Evolutionary conservation across 1,284 basidiomycete genomes (phyloP).

Genomic region (Rhodotorula mucilaginosa): DNA sequence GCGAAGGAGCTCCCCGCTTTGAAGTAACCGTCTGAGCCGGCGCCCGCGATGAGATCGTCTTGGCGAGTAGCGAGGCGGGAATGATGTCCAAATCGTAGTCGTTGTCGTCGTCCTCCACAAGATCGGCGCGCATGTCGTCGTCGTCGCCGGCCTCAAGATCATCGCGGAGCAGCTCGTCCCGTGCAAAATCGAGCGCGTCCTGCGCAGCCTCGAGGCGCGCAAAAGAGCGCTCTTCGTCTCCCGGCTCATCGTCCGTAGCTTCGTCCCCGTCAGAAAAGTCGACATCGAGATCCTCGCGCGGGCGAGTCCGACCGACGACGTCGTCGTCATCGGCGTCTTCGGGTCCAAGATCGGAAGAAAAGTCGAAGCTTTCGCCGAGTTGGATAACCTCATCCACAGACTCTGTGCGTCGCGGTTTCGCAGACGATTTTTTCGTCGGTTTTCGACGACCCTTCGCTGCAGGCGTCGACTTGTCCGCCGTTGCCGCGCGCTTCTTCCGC

Average conservation of each 20-base stretch:
- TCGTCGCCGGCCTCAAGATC: neutral
- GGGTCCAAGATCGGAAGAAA: neutral
- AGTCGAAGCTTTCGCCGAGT: slow-evolving; percentile 31
- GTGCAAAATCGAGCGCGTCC: slow-evolving; percentile 12
- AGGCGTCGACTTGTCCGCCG: slow-evolving; percentile 12
- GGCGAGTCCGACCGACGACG: neutral
- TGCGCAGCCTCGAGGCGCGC: slow-evolving; percentile 17
- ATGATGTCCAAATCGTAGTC: neutral
- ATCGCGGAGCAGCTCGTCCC: neutral
- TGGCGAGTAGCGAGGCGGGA: too few species aligned
- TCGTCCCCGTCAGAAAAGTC: neutral
- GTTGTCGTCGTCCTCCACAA: neutral
- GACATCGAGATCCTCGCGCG: neutral
- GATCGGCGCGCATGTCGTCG: neutral
- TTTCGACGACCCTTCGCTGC: too few species aligned
- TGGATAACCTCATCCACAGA: slow-evolving; percentile 28
- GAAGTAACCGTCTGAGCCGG: neutral
- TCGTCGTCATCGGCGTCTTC: neutral
- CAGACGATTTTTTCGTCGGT: too few species aligned
- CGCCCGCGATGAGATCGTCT: neutral
- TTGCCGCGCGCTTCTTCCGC: slow-evolving; percentile 26
- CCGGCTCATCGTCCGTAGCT: neutral
- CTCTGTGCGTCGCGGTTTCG: slow-evolving; percentile 2
- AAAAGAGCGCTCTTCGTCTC: slow-evolving; percentile 22
- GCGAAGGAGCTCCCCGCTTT: slow-evolving; percentile 5